Evolutionary conservation across 805 yeast species (phyloP), one percentile per base, ranked within the genome.

Genomic region (Isabelozyma rhagii): DNA sequence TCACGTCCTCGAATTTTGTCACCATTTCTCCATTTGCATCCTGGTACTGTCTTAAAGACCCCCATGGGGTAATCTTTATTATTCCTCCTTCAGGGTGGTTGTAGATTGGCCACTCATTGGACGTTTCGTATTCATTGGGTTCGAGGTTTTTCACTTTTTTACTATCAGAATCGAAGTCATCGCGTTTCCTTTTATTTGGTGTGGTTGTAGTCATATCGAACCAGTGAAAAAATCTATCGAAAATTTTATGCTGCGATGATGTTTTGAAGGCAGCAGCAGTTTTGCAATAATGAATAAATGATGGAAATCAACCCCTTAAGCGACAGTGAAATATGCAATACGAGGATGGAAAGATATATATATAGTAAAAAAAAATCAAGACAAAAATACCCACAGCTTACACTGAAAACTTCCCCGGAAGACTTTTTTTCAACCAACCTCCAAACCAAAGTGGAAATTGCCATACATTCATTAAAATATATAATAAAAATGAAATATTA

Each of bases 51-150:
- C 86, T 67, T 40, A 82, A 67, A 45, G 81, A 79, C n/a, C 87
- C 87, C 68, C 83, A 75, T 21, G 87, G 86, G 1, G 86, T 81
- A 49, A 82, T 78, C 60, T 81, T 83, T 44, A 82, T 78, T 29
- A 71, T 71, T 0, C 87, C 87, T 8, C 87, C 87, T 10, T 81
- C 81, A 1, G 87, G 87, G 54, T 81, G 86, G 47, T 72, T 72
- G 55, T 78, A 82, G 49, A 75, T 69, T 11, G 87, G 83, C 75
- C 80, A 81, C 49, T 80, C 83, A 39, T 71, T 66, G 14, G 63
- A 58, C 3, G 60, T 53, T 18, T 57, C 45, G 28, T 54, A 55
- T 45, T 51, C 55, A 45, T 58, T 44, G 43, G 47, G 46, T 43
- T 53, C 57, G 40, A 50, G 47, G 29, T 50, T 51, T 49, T 57